These are phyloP conservation scores for Hymenochaete sp. DNA, from an alignment of 1,284 basidiomycete species.

Conservation along the genomic window DNA sequence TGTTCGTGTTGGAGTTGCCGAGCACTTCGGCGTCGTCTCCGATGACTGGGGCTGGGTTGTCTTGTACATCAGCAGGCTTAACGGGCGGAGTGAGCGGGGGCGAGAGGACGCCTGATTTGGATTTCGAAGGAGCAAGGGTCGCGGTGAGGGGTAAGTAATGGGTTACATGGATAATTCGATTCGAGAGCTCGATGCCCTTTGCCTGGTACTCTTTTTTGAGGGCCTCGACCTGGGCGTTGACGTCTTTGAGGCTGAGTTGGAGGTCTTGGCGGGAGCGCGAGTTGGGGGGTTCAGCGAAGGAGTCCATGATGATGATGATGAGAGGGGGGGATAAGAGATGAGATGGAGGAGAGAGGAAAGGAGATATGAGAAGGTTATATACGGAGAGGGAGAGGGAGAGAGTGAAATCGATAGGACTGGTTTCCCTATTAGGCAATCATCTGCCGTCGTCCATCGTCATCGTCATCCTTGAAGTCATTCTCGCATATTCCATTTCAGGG, in stretches of 20 bases:
- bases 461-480: no score
- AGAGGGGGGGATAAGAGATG: not conserved
- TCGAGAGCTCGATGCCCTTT: constrained; percentile 46
- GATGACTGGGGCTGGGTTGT: constrained; percentile 17
- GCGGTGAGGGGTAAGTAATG: constrained; percentile 71
- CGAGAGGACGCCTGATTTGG: constrained; percentile 36
- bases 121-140: constrained; percentile 36
- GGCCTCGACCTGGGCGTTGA: constrained; percentile 45
- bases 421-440: no score
- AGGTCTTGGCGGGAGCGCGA: constrained; percentile 27
- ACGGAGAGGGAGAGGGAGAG: no score
- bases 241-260: constrained; percentile 38
- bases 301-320: constrained; percentile 32
- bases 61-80: constrained; percentile 33
- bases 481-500: no score
- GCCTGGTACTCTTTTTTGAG: constrained; percentile 11
- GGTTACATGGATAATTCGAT: constrained; percentile 81
- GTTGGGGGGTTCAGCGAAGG: constrained; percentile 36
- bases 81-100: constrained; percentile 63
- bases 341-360: not conserved
- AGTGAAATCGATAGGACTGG: no score
- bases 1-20: not conserved
- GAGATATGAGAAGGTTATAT: no score
- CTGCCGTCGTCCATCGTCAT: no score
- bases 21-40: constrained; percentile 17